Base-by-base conservation (phyloP, 768 basidiomycete species). In the Mycena polygramma region DNA sequence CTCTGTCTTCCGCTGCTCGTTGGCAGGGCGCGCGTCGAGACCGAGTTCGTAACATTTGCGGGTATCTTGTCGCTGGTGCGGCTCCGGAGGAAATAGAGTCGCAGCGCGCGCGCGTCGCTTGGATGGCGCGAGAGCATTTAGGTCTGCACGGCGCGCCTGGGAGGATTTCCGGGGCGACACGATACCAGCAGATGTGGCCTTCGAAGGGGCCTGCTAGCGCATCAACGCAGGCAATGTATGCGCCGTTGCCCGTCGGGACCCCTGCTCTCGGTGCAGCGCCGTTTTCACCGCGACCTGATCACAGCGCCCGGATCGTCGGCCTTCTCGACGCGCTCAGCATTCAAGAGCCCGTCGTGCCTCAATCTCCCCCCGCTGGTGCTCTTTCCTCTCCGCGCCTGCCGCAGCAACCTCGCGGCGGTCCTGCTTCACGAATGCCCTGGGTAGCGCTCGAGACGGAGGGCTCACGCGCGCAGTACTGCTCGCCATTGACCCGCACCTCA, bases 41-140 rank as follows among this genome's bases (percentile, higher is more conserved):
- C 78, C n/a, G 94, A 95, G 77, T 88, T 94, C 57, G 80, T 86
- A 35, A 84, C 92, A 37, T 90, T 90, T 71, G 91, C 89, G 75
- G 84, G 2, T 91, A 89, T 79, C 84, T 94, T 57, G 82, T 94
- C 43, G 85, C 81, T 41, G 91, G 91, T 0, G 87, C 88, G 1
- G 79, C 80, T 4, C 85, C 84, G 1, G 84, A 84, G 24, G 81
- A 81, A 43, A 80, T 79, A 48, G 81, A 80, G 26, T 36, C 35
- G 24, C 11, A 41, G 67, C 84, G 82, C 36, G 69, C 77, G 39
- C 83, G 90, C 54, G 89, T 93, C 5, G 78, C 76, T 15, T 93
- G 92, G 92, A 81, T 95, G 57, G 89, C 88, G 0, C 84, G 82
- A 19, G 87, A 90, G 76, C 95, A 95, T 72, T 74, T 93, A 59